phyloP scores from a whole-genome alignment of 2,329 filamentous ascomycete species.

The Pseudogymnoascus sp. region DNA sequence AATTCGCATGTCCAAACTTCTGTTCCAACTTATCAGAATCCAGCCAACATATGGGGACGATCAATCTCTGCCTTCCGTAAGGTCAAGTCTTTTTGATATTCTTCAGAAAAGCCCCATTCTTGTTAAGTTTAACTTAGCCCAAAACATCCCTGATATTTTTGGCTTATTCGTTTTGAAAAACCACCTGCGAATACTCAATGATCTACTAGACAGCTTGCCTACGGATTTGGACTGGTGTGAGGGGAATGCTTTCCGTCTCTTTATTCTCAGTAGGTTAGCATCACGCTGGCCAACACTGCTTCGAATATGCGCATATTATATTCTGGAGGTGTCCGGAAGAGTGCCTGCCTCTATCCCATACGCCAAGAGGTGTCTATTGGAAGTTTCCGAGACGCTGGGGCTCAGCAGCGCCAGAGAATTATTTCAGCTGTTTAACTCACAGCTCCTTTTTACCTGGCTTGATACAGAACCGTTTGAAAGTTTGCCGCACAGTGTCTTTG shows the following conservation, averaged over 20 bases:
- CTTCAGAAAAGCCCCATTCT: constrained; percentile 55
- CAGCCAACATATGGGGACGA: constrained; percentile 56
- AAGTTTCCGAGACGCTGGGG: constrained; percentile 56
- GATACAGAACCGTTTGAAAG: constrained; percentile 55
- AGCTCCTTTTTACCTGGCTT: constrained; percentile 87
- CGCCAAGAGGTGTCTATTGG: constrained; percentile 60
- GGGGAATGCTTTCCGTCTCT: constrained; percentile 76
- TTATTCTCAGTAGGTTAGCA: constrained; percentile 67
- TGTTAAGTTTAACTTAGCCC: constrained; percentile 68
- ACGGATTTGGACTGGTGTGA: constrained; percentile 61
- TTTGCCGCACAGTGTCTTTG: constrained; percentile 81
- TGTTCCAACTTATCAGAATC: constrained; percentile 60
- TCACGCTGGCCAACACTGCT: constrained; percentile 79
- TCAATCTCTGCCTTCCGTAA: constrained; percentile 32
- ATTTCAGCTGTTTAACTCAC: constrained; percentile 77
- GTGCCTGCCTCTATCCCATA: constrained; percentile 57
- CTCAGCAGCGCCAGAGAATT: constrained; percentile 60
- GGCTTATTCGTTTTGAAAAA: constrained; percentile 69
- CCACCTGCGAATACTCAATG: constrained; percentile 77
- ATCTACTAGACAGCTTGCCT: constrained; percentile 74
- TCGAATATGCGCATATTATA: constrained; percentile 80
- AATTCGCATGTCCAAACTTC: constrained; percentile 55
- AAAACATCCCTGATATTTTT: constrained; percentile 66
- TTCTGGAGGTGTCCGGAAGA: constrained; percentile 81
- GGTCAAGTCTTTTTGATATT: constrained; percentile 67